Conservation (phyloP, 2,329 filamentous ascomycete species). For the Talaromyces sp. region DNA sequence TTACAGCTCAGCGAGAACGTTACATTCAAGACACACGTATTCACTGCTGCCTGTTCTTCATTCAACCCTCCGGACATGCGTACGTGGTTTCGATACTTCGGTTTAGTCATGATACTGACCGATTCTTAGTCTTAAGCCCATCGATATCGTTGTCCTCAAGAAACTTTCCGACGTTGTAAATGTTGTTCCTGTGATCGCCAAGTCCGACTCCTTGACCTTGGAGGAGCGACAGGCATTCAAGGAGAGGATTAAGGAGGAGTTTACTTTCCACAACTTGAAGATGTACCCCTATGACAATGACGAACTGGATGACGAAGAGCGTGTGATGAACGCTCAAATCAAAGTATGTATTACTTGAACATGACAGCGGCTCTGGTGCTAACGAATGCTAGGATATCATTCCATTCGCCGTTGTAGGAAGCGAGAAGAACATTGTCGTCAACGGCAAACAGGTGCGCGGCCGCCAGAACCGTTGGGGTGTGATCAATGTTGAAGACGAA, state of each 20-base stretch:
- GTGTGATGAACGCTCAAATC: slow-evolving; percentile 87
- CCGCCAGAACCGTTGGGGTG: slow-evolving; percentile 97
- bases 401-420: slow-evolving; percentile 95
- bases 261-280: slow-evolving; percentile 98
- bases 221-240: slow-evolving; percentile 97
- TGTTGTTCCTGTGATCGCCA: slow-evolving; percentile 96
- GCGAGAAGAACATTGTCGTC: slow-evolving; percentile 96
- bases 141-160: slow-evolving; percentile 99
- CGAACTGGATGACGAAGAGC: slow-evolving; percentile 96
- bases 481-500: slow-evolving; percentile 99
- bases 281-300: slow-evolving; percentile 99
- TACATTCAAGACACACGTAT: slow-evolving; percentile 99
- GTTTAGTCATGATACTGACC: slow-evolving; percentile 13
- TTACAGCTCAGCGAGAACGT: slow-evolving; percentile 96
- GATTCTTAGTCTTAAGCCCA: slow-evolving; percentile 69
- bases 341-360: slow-evolving; percentile 59
- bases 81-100: slow-evolving; percentile 25
- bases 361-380: slow-evolving; percentile 32
- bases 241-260: slow-evolving; percentile 99
- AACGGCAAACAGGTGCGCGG: slow-evolving; percentile 96
- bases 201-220: slow-evolving; percentile 90
- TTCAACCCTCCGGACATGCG: slow-evolving; percentile 95
- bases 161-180: slow-evolving; percentile 99
- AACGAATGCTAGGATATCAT: slow-evolving; percentile 67
- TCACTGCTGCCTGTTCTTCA: slow-evolving; percentile 99